Evolutionary conservation across 148 eudicot species (phyloP).

Genomic region (Nyssa sinensis): DNA sequence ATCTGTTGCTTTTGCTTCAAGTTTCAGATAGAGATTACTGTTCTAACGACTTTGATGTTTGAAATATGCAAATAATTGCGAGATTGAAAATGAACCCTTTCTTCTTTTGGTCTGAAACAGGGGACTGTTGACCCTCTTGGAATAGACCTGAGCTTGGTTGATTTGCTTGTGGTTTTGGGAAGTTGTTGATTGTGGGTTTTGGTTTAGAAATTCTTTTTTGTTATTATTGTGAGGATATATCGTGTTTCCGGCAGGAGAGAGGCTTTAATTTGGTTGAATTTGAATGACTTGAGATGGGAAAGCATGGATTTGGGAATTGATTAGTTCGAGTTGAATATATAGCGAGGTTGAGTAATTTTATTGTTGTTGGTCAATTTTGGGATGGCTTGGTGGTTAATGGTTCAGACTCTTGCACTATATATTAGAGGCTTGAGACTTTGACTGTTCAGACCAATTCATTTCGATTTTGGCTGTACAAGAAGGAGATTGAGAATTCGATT

Average conservation of each 20-base stretch:
- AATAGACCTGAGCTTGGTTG: background rate
- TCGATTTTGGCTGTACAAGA: no score
- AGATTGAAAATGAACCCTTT: background rate
- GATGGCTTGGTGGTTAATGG: no score
- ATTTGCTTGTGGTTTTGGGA: background rate
- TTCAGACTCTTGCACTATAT: background rate
- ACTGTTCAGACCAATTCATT: no score
- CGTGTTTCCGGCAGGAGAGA: constrained; percentile 1
- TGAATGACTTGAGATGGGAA: constrained; percentile 13
- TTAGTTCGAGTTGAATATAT: no score
- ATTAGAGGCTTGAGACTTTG: no score
- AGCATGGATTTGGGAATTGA: background rate
- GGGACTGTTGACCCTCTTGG: constrained; percentile 13
- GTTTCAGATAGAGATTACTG: constrained; percentile 28
- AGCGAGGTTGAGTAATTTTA: background rate
- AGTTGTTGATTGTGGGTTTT: background rate
- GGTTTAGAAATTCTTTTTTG: background rate
- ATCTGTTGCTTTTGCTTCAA: constrained; percentile 41
- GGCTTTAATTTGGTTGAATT: constrained; percentile 6
- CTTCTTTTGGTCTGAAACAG: constrained; percentile 9
- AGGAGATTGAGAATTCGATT: no score
- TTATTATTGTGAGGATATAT: background rate
- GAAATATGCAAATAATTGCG: constrained; percentile 9
- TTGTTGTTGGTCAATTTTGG: background rate
- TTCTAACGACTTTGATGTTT: constrained; percentile 34